A percentile compares a stretch with the other conserved stretches of the same genome.
Evolutionary conservation across 805 yeast genomes (phyloP).

Genomic region (Hanseniaspora taiwanica): DNA sequence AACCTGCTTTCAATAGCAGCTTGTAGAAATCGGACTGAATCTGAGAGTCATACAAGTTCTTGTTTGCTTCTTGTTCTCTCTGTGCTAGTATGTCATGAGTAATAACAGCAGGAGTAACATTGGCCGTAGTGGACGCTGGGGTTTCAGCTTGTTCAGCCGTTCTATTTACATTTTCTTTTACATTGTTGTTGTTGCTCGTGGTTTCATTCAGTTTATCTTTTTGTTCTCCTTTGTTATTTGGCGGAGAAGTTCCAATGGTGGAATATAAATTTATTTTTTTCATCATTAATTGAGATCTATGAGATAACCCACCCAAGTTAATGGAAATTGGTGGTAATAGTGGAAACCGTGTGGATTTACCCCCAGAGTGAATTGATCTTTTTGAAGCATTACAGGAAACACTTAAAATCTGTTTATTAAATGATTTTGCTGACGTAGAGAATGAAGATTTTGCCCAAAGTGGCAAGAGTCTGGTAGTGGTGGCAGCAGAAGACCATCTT

Average conservation of each 20-base stretch:
- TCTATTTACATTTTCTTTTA: neutral
- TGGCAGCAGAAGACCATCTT: neutral
- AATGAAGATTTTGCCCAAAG: neutral
- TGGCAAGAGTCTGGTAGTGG: neutral
- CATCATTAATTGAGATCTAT: too few relatives aligned
- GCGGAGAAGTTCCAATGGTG: too few relatives aligned
- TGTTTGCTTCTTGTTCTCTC: slow-evolving; percentile 80
- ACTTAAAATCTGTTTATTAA: neutral
- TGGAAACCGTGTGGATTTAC: neutral
- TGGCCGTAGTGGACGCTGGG: neutral
- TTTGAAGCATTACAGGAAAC: neutral
- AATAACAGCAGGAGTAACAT: slow-evolving; percentile 7
- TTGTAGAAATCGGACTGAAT: slow-evolving; percentile 78
- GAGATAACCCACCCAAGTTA: too few relatives aligned
- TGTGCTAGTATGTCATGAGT: slow-evolving; percentile 35
- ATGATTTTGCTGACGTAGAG: neutral
- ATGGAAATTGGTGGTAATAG: too few relatives aligned
- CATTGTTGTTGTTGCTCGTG: neutral
- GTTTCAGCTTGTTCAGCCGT: neutral
- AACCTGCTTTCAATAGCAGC: slow-evolving; percentile 59
- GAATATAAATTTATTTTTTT: too few relatives aligned
- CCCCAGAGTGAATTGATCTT: neutral
- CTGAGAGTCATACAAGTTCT: slow-evolving; percentile 49
- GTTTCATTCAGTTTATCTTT: too few relatives aligned
- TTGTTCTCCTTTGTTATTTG: too few relatives aligned